A percentile compares a stretch with the other conserved stretches of the same genome.
Conservation (phyloP, 2,329 filamentous ascomycete species). For the Alternaria sp. region DNA sequence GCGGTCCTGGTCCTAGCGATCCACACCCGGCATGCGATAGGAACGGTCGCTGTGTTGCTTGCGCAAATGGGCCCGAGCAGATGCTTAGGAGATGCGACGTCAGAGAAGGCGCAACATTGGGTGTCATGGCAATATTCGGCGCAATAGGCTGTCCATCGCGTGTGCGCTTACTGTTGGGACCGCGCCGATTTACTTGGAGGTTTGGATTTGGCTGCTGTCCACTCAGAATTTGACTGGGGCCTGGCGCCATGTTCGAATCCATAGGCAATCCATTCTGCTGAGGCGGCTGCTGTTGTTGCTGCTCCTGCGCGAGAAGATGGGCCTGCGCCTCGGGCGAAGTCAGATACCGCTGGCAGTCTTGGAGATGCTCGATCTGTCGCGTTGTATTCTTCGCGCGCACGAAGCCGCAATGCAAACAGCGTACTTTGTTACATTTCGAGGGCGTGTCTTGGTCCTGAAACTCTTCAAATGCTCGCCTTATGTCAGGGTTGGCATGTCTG, state of each 20-base stretch:
- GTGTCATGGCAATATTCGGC: conserved; percentile 32
- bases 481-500: conserved; percentile 52
- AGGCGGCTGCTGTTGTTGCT: conserved; percentile 20
- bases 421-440: conserved; percentile 57
- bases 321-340: conserved; percentile 53
- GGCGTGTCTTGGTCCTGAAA: conserved; percentile 52
- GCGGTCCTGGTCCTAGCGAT: conserved; percentile 60
- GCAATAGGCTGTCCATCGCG: conserved; percentile 48
- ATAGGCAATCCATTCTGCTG: conserved; percentile 25
- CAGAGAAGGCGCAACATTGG: conserved; percentile 54
- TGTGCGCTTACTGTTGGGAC: conserved; percentile 49
- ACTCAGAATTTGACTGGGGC: conserved; percentile 49
- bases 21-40: conserved; percentile 70
- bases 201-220: conserved; percentile 58
- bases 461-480: conserved; percentile 47
- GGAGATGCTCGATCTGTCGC: conserved; percentile 58
- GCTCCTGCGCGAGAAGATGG: conserved; percentile 29
- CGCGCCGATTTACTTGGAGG: conserved; percentile 54
- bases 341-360: conserved; percentile 54
- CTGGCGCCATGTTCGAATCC: conserved; percentile 24
- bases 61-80: conserved; percentile 55
- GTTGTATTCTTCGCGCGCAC: conserved; percentile 60
- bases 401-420: conserved; percentile 58
- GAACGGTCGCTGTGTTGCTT: conserved; percentile 71
- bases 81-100: conserved; percentile 64